Evolutionary conservation across 2,329 filamentous ascomycete species (phyloP).

Genomic region (Westerdykella aurantiaca): DNA sequence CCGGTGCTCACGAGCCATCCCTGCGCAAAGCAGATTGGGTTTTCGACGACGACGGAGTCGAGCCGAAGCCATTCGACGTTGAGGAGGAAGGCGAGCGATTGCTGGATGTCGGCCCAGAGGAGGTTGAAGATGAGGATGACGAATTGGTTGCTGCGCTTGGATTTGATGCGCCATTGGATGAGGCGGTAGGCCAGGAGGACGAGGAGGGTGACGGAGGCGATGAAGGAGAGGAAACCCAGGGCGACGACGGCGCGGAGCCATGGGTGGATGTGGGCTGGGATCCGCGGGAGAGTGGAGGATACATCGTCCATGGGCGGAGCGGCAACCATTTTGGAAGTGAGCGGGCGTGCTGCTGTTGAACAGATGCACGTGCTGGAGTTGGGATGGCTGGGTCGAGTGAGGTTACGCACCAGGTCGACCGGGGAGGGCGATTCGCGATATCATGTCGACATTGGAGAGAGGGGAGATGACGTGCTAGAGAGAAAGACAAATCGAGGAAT

Average conservation of each 20-base stretch:
- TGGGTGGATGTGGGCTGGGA: slow-evolving; percentile 31
- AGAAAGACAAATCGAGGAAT: not conserved
- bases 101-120: slow-evolving; percentile 61
- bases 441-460: slow-evolving; percentile 5
- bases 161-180: slow-evolving; percentile 34
- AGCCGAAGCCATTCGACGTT: slow-evolving; percentile 54
- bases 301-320: slow-evolving; percentile 18
- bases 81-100: slow-evolving; percentile 58
- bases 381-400: slow-evolving; percentile 2
- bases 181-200: slow-evolving; percentile 45
- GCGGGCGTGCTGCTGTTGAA: too few relatives aligned
- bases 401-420: slow-evolving; percentile 6
- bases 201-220: slow-evolving; percentile 41
- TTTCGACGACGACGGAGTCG: slow-evolving; percentile 51
- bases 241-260: slow-evolving; percentile 45
- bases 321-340: slow-evolving; percentile 14
- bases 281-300: slow-evolving; percentile 23
- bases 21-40: slow-evolving; percentile 55
- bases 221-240: slow-evolving; percentile 45
- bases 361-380: not conserved
- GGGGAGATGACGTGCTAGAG: not conserved
- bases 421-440: not conserved
- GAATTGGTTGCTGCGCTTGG: slow-evolving; percentile 54
- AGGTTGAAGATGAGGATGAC: slow-evolving; percentile 65
- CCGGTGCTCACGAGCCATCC: slow-evolving; percentile 65